A percentile compares a stretch with the other conserved stretches of the same genome.
Conservation (phyloP, 768 basidiomycete species). For the Tylopilus sp. region DNA sequence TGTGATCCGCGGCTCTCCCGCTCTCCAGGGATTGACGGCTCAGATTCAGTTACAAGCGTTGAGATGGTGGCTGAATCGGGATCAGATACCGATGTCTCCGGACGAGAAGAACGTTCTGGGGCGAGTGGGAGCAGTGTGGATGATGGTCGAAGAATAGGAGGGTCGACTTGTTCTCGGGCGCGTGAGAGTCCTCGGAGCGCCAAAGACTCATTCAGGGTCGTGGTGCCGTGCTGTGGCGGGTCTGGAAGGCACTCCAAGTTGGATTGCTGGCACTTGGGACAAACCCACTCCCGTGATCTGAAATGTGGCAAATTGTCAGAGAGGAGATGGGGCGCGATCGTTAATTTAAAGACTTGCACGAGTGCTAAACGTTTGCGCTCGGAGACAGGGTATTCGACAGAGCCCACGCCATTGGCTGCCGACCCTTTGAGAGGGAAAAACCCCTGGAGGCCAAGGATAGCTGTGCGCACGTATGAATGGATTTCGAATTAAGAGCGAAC, state of each 20-base stretch:
- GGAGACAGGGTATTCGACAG: constrained; percentile 68
- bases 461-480: constrained; percentile 35
- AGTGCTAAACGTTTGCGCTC: constrained; percentile 78
- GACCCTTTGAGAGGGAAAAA: constrained; percentile 90
- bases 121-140: constrained; percentile 12
- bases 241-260: constrained; percentile 75
- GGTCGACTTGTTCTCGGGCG: constrained; percentile 10
- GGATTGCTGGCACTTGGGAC: constrained; percentile 64
- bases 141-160: constrained; percentile 17
- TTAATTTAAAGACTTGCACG: constrained; percentile 48
- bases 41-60: constrained; percentile 11
- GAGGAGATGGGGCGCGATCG: neutral
- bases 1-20: constrained; percentile 20
- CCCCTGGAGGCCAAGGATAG: constrained; percentile 84
- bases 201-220: constrained; percentile 15
- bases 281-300: constrained; percentile 80
- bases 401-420: constrained; percentile 83
- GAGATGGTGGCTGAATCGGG: constrained; percentile 19
- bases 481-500: constrained; percentile 10
- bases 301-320: constrained; percentile 12
- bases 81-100: constrained; percentile 11
- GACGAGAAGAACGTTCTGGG: constrained; percentile 17
- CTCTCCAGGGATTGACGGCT: constrained; percentile 7
- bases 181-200: constrained; percentile 24
- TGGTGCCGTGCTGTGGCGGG: constrained; percentile 32